phyloP scores from a whole-genome alignment of 2,329 filamentous ascomycete species.

The Iodosphaeria phyllophila region DNA sequence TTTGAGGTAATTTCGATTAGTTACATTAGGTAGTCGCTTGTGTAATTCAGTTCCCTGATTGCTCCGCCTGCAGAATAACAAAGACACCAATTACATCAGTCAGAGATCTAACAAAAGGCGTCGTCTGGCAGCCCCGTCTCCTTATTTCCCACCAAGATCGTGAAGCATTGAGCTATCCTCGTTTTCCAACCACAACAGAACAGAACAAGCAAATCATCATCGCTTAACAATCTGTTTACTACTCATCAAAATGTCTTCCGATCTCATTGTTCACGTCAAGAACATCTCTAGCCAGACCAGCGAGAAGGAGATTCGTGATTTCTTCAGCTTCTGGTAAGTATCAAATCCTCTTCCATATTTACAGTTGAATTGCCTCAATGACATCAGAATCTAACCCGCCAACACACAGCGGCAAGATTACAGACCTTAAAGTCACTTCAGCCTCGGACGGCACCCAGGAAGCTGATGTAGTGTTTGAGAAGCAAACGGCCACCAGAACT shows the following conservation, averaged over 20 bases:
- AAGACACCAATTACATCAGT: too few species aligned
- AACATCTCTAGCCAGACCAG: constrained; percentile 69
- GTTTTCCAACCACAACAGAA: too few species aligned
- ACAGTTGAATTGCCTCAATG: constrained; percentile 1
- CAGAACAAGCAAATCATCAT: too few species aligned
- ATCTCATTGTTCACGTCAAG: constrained; percentile 62
- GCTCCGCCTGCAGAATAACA: too few species aligned
- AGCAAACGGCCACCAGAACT: constrained; percentile 90
- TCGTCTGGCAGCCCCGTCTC: too few species aligned
- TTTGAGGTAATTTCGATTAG: too few species aligned
- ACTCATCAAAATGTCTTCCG: constrained; percentile 16
- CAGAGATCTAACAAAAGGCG: too few species aligned
- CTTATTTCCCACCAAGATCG: too few species aligned
- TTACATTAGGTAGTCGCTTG: too few species aligned
- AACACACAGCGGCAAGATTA: constrained; percentile 66
- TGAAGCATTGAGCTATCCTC: too few species aligned
- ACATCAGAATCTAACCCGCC: constrained; percentile 1
- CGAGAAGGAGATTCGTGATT: constrained; percentile 85
- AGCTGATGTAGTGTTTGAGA: constrained; percentile 91
- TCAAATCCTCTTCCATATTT: neutral
- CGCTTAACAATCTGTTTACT: too few species aligned
- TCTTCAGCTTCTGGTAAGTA: constrained; percentile 90
- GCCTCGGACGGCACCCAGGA: constrained; percentile 49
- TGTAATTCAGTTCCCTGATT: too few species aligned
- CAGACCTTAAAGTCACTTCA: constrained; percentile 56